Percentiles rank a stretch among this genome's conserved stretches.
Conservation (phyloP, 805 yeast species). For the Spathaspora boniae region DNA sequence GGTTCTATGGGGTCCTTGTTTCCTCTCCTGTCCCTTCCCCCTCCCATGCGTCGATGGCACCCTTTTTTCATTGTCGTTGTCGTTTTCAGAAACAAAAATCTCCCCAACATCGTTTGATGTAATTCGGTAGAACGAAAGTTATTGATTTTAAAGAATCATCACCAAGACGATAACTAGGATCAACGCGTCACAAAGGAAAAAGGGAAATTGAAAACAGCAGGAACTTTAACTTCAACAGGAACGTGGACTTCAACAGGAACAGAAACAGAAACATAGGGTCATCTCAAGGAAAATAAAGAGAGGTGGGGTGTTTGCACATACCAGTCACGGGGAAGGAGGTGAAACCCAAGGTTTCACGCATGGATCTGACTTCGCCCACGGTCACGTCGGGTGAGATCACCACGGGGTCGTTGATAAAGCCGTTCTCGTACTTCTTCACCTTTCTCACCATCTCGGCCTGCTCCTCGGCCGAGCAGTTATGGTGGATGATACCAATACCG, state of each 20-base stretch:
- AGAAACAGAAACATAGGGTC: constrained; percentile 1
- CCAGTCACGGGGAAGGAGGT: constrained; percentile 99
- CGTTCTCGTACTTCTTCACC: constrained; percentile 96
- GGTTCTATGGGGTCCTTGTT: not conserved
- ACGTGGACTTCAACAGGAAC: constrained; percentile 11
- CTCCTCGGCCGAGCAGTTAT: constrained; percentile 93
- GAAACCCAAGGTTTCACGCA: constrained; percentile 77
- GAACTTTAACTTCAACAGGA: not conserved
- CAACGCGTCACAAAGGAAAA: no score
- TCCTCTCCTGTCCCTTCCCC: not conserved
- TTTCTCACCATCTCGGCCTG: constrained; percentile 98
- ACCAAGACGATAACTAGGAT: constrained; percentile 37
- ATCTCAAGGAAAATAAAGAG: constrained; percentile 8
- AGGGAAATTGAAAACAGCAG: no score
- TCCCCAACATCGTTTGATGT: constrained; percentile 98
- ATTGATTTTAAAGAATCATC: constrained; percentile 47
- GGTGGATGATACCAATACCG: constrained; percentile 98
- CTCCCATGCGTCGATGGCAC: not conserved
- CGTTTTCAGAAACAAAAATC: constrained; percentile 29
- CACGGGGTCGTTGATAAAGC: constrained; percentile 88
- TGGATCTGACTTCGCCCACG: constrained; percentile 72
- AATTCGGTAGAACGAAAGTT: constrained; percentile 99
- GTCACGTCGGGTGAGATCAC: constrained; percentile 75
- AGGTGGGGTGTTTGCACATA: constrained; percentile 49
- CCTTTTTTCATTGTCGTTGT: no score